Conservation (phyloP, 345 rosid species). For the Aquilaria yunnanensis region DNA sequence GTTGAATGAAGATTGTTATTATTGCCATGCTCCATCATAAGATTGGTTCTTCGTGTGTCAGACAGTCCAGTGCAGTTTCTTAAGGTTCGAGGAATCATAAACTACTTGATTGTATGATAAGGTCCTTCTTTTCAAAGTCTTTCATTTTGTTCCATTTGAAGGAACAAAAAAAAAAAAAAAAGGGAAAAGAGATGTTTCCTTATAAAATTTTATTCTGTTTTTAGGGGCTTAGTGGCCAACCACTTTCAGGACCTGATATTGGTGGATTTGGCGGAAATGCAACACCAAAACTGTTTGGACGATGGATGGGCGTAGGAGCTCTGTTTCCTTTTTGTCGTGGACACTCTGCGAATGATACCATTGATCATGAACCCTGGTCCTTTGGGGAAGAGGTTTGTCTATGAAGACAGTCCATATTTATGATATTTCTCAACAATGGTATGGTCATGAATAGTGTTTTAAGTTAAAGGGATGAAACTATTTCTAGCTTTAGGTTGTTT, state of each 20-base stretch:
- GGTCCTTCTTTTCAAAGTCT: too few relatives aligned
- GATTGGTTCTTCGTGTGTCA: too few relatives aligned
- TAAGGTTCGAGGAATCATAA: too few relatives aligned
- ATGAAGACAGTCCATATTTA: background rate
- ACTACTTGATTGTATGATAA: too few relatives aligned
- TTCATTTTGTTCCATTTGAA: too few relatives aligned
- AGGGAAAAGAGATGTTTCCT: too few relatives aligned
- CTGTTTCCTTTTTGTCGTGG: conserved; percentile 95
- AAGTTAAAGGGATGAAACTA: too few relatives aligned
- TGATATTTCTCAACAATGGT: background rate
- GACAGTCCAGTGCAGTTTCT: too few relatives aligned
- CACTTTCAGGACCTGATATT: conserved; percentile 92
- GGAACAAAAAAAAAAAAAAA: too few relatives aligned
- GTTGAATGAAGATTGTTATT: too few relatives aligned
- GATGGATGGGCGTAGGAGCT: conserved; percentile 95
- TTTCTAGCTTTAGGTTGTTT: too few relatives aligned
- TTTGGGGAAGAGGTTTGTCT: conserved; percentile 85
- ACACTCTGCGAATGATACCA: conserved; percentile 63
- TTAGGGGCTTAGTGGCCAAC: conserved; percentile 96
- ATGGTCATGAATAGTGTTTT: background rate
- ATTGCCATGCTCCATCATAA: too few relatives aligned
- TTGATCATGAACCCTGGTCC: conserved; percentile 94
- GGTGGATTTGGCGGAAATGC: conserved; percentile 96
- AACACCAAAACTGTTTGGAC: conserved; percentile 75
- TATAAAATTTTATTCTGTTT: conserved; percentile 6